These are phyloP conservation scores for Pseudogymnoascus sp. DNA, from an alignment of 2,329 filamentous ascomycete species.

Conservation along the genomic window DNA sequence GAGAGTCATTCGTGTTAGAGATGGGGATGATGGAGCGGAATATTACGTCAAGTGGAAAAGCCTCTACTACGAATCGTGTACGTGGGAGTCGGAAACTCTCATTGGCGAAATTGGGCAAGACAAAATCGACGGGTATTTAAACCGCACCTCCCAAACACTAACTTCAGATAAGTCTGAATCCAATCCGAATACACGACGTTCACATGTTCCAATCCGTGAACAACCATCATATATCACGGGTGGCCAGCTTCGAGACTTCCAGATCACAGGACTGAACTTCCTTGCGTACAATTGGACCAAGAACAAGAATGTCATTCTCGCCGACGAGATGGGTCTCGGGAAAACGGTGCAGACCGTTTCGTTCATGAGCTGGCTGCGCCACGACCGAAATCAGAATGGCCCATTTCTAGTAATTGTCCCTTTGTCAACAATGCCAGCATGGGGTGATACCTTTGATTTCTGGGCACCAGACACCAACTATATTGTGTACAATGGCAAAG, in stretches of 20 bases:
- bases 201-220: slow-evolving; percentile 61
- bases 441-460: slow-evolving; percentile 94
- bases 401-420: slow-evolving; percentile 97
- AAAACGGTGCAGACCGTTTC: slow-evolving; percentile 97
- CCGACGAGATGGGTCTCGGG: slow-evolving; percentile 96
- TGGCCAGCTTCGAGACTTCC: slow-evolving; percentile 84
- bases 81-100: slow-evolving; percentile 76
- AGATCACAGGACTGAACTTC: slow-evolving; percentile 90
- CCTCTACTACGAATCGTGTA: slow-evolving; percentile 85
- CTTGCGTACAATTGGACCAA: slow-evolving; percentile 92
- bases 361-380: slow-evolving; percentile 93
- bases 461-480: slow-evolving; percentile 97
- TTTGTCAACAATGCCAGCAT: slow-evolving; percentile 91
- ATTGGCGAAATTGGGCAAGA: slow-evolving; percentile 73
- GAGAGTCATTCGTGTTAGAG: slow-evolving; percentile 75
- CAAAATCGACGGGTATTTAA: slow-evolving; percentile 85
- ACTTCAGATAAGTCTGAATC: slow-evolving; percentile 70
- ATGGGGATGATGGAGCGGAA: slow-evolving; percentile 65
- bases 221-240: slow-evolving; percentile 80
- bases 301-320: slow-evolving; percentile 90
- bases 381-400: slow-evolving; percentile 81
- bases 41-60: slow-evolving; percentile 98
- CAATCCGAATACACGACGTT: slow-evolving; percentile 63
- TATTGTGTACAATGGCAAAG: slow-evolving; percentile 89
- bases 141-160: slow-evolving; percentile 73